Evolutionary conservation across 139 green algal species (phyloP).

Genomic region (Astrephomene gubernaculifera): DNA sequence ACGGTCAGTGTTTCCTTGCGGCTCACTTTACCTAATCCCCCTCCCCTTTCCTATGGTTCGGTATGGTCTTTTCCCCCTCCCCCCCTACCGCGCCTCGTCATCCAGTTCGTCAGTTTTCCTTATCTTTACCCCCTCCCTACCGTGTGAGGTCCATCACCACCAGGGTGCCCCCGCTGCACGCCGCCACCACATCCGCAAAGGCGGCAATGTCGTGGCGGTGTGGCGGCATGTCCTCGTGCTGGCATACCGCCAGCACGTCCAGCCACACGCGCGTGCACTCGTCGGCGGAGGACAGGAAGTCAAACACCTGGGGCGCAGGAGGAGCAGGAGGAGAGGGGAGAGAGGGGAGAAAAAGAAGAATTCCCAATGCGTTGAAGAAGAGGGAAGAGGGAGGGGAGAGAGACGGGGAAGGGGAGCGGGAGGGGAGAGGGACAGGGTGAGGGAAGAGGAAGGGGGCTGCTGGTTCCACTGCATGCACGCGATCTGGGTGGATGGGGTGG

Average conservation of each 20-base stretch:
- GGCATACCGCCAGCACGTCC: constrained; percentile 30
- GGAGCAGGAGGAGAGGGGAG: not conserved
- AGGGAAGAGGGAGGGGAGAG: not conserved
- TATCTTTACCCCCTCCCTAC: not conserved
- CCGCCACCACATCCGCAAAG: constrained; percentile 24
- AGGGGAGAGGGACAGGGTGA: not conserved
- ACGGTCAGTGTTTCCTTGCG: no score
- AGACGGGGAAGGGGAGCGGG: not conserved
- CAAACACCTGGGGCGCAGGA: constrained; percentile 9
- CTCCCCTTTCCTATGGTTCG: no score
- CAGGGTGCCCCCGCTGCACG: constrained; percentile 23
- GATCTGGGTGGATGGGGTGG: not conserved
- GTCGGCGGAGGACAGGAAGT: constrained; percentile 39
- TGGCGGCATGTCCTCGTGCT: constrained; percentile 13
- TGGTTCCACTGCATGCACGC: no score
- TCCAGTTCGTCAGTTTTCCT: no score
- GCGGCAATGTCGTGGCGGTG: constrained; percentile 11
- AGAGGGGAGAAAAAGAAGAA: not conserved
- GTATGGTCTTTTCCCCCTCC: no score
- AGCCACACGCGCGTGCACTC: constrained; percentile 43
- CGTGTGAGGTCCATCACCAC: constrained; percentile 26
- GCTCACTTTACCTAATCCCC: no score
- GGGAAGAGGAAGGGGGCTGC: no score
- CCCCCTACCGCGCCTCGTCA: no score
- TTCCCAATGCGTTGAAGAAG: not conserved